Evolutionary conservation across 495 filamentous ascomycete species (phyloP), one percentile per base, ranked within the genome.

Genomic region (Articulospora tetracladia): DNA sequence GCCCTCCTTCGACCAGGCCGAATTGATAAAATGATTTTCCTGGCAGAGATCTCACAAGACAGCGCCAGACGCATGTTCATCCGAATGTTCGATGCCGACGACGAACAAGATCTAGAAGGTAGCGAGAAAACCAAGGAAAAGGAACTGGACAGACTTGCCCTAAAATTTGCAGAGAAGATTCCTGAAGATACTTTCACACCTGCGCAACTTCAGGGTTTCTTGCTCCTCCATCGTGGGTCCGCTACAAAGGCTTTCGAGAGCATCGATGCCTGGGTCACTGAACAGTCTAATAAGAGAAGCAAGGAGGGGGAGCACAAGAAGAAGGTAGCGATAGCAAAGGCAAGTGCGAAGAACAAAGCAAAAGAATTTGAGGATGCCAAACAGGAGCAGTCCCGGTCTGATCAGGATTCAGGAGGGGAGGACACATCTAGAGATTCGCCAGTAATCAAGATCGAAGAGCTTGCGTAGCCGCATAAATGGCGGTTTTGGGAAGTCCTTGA

Each of bases 1-100:
- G 87, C 88, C 1, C 74, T 92, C 1, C 76, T 88, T 12, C 81
- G 88, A 0, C 86, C 86, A 17, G 88, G 88, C 0, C 81, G 88
- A 15, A 81, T 92, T 20, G 88, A 92, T 65, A 79, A 80, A 74
- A 82, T 79, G 53, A 76, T 91, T 53, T 73, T 76, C 44, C 84
- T 91, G 32, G 77, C 77, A 15, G 71, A 76, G 55, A 79, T 82
- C 48, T 75, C 71, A 7, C 65, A 62, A 36, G 64, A 69, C 24
- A 75, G 75, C 53, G 67, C 75, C 53, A 70, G 74, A 63, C 70
- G 73, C 24, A 78, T 84, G 74, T 84, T 84, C 50, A 57, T 74
- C 15, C 77, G 77, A 61, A 79, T 82, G 73, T 71, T 57, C 61
- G 53, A 22, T 10, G 58, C 51, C 48, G 66, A 59, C 61, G 49